These are phyloP conservation scores for Podospora pseudopauciseta DNA, from an alignment of 495 filamentous ascomycete species.

Conservation along the genomic window DNA sequence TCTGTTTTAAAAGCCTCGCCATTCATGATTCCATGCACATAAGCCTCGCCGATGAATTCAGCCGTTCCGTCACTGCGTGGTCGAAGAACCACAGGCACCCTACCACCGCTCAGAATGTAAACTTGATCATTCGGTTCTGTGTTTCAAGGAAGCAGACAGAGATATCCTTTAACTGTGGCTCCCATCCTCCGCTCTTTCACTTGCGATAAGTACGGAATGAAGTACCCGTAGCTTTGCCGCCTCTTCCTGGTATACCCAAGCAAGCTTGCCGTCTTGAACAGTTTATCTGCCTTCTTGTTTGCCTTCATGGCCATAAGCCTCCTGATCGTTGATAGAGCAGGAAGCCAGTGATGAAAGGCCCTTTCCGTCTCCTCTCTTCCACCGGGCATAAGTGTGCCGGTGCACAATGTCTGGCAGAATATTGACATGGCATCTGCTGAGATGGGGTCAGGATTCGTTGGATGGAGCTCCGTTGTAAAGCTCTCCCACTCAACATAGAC, in stretches of 20 bases:
- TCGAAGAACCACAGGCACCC: constrained; percentile 15
- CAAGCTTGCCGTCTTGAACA: constrained; percentile 5
- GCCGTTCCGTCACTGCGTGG: constrained; percentile 9
- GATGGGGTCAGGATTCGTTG: constrained; percentile 12
- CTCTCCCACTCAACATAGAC: constrained; percentile 13
- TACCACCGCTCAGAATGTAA: constrained; percentile 10
- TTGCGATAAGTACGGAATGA: neutral
- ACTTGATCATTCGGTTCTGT: constrained; percentile 12
- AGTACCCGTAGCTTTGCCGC: constrained; percentile 10
- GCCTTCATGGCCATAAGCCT: constrained; percentile 10
- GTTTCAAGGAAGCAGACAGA: constrained; percentile 15
- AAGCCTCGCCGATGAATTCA: constrained; percentile 18
- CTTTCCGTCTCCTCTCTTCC: constrained; percentile 8
- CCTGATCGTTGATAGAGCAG: constrained; percentile 6
- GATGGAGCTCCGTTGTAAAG: constrained; percentile 7
- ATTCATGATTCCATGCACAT: constrained; percentile 16
- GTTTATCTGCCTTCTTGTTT: neutral
- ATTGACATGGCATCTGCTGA: constrained; percentile 4
- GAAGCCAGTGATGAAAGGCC: constrained; percentile 6
- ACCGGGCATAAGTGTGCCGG: constrained; percentile 12
- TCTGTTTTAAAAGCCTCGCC: constrained; percentile 13
- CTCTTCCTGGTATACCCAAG: constrained; percentile 13
- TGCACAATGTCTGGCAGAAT: constrained; percentile 12
- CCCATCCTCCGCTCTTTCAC: constrained; percentile 9
- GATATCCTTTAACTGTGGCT: constrained; percentile 13